A percentile compares a stretch with the other conserved stretches of the same genome.
Evolutionary conservation across 371 early-diverging fungal genomes (phyloP).

Genomic region (Haplosporangium sp.): DNA sequence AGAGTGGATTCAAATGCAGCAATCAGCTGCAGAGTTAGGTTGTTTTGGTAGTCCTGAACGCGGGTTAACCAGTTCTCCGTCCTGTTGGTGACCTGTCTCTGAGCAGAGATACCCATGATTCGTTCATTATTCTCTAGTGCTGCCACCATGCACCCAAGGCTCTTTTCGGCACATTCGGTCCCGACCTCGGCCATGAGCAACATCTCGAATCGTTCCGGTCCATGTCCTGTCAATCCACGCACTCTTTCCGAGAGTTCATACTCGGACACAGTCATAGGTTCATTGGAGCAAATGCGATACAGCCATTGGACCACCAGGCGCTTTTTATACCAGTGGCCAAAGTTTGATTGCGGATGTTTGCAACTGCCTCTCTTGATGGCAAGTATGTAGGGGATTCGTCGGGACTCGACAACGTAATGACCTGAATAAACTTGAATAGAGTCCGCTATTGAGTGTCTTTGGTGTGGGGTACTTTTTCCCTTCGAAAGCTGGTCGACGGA

Average conservation of each 20-base stretch:
- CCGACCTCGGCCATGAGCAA: constrained; percentile 96
- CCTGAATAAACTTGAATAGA: constrained; percentile 79
- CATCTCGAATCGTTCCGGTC: constrained; percentile 84
- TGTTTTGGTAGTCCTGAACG: constrained; percentile 95
- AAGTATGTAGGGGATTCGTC: constrained; percentile 85
- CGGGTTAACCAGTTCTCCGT: constrained; percentile 83
- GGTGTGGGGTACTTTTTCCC: background rate
- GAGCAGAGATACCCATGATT: constrained; percentile 85
- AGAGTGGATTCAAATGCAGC: constrained; percentile 93
- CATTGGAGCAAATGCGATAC: constrained; percentile 86
- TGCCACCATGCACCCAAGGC: constrained; percentile 73
- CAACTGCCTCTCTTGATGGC: constrained; percentile 87
- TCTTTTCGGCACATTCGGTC: constrained; percentile 77
- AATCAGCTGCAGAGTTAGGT: constrained; percentile 88
- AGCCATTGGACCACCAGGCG: constrained; percentile 96
- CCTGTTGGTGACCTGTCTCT: constrained; percentile 81
- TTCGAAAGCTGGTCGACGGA: no score
- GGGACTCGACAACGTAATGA: constrained; percentile 72
- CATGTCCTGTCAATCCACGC: constrained; percentile 75
- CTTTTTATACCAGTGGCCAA: constrained; percentile 97
- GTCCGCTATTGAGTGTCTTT: background rate
- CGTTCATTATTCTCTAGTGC: constrained; percentile 77
- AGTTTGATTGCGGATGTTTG: constrained; percentile 63
- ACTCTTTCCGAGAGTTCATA: constrained; percentile 89
- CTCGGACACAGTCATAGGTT: constrained; percentile 93